These are phyloP conservation scores for Acanthamoeba culbertsoni DNA, from an alignment of 208 protist species.

Conservation along the genomic window DNA sequence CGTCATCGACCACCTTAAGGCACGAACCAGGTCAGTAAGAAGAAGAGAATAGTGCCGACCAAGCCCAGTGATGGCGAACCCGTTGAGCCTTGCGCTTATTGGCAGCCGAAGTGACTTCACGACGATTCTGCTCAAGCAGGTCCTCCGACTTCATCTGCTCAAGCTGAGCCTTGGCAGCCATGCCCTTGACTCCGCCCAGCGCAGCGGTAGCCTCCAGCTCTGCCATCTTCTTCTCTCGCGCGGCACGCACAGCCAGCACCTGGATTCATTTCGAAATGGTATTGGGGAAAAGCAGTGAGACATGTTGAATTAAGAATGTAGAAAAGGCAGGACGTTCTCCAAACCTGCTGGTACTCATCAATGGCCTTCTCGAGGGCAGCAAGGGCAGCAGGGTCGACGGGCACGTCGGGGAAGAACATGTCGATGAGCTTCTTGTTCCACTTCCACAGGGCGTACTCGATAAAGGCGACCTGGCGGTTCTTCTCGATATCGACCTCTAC, in stretches of 20 bases:
- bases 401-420: conserved; percentile 44
- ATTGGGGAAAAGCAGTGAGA: too few relatives aligned
- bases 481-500: conserved; percentile 22
- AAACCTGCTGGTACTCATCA: background rate
- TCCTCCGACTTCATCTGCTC: conserved; percentile 48
- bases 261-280: background rate
- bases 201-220: conserved; percentile 11
- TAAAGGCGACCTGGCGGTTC: conserved; percentile 29
- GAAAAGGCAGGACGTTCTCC: too few relatives aligned
- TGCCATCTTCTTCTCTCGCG: conserved; percentile 2
- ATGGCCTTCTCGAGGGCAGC: conserved; percentile 35
- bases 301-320: too few relatives aligned
- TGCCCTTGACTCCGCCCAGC: conserved; percentile 12
- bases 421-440: conserved; percentile 16
- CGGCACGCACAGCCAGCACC: background rate
- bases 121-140: conserved; percentile 2
- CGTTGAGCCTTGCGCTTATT: conserved; percentile 20
- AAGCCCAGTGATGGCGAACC: background rate
- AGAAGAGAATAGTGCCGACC: background rate
- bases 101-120: conserved; percentile 4
- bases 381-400: background rate
- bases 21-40: background rate
- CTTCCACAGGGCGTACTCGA: conserved; percentile 51
- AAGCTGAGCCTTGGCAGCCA: conserved; percentile 22
- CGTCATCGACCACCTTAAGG: background rate